phyloP scores from a whole-genome alignment of 2,329 filamentous ascomycete genomes.

The Colletotrichum sp. region DNA sequence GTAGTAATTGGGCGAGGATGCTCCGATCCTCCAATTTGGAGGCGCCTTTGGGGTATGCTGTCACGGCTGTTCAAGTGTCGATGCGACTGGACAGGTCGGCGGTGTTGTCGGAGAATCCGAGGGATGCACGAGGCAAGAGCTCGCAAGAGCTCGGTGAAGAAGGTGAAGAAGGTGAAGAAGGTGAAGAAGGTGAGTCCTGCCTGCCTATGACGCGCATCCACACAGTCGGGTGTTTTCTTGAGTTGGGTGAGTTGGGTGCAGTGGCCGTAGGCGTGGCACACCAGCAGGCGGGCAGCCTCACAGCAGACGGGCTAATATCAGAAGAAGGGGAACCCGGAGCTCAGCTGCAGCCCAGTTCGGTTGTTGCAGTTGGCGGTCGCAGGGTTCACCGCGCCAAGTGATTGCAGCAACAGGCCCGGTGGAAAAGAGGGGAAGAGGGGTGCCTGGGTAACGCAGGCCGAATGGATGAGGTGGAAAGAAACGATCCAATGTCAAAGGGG shows the following conservation, averaged over 20 bases:
- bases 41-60: neutral
- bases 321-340: neutral
- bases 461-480: neutral
- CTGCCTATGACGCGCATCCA: constrained; percentile 7
- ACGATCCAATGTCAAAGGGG: neutral
- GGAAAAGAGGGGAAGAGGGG: constrained; percentile 16
- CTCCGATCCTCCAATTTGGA: neutral
- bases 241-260: neutral
- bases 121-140: neutral
- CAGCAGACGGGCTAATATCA: neutral
- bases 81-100: neutral
- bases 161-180: neutral
- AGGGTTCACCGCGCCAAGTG: constrained; percentile 19
- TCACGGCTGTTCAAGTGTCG: neutral
- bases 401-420: neutral
- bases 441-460: neutral
- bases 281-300: neutral
- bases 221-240: neutral
- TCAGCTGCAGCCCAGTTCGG: neutral
- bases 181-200: neutral
- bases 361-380: constrained; percentile 3
- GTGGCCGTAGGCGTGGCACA: neutral
- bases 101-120: neutral
- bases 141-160: neutral
- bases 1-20: neutral